These are phyloP conservation scores for Solanum microdontum DNA, from an alignment of 257 asterid species.

Conservation along the genomic window DNA sequence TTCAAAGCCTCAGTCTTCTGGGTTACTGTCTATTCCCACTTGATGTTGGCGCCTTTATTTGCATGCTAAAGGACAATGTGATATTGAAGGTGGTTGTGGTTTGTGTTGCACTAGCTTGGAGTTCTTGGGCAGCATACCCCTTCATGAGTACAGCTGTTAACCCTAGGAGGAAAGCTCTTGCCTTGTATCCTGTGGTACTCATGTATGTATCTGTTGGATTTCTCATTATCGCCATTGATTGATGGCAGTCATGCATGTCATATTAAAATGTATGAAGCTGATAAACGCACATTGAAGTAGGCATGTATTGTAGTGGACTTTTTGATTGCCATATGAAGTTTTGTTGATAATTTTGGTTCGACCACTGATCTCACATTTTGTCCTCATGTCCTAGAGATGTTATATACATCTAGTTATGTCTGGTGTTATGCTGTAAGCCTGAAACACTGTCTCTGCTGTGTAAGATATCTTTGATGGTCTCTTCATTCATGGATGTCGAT, in stretches of 20 bases:
- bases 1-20: constrained; percentile 88
- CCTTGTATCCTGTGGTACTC: constrained; percentile 81
- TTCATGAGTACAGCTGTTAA: constrained; percentile 90
- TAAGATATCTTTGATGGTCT: neutral
- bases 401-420: neutral
- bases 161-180: constrained; percentile 87
- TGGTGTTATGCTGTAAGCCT: neutral
- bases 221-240: constrained; percentile 84
- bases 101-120: constrained; percentile 75
- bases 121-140: constrained; percentile 99
- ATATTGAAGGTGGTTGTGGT: constrained; percentile 71
- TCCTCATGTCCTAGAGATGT: neutral
- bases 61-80: constrained; percentile 72
- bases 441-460: neutral
- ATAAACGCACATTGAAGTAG: neutral
- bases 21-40: constrained; percentile 92
- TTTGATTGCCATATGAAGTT: neutral
- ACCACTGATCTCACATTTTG: neutral
- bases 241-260: constrained; percentile 3
- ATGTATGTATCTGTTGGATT: constrained; percentile 81
- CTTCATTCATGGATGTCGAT: neutral
- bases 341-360: neutral
- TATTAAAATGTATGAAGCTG: neutral
- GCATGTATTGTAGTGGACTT: neutral
- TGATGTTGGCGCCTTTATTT: constrained; percentile 72